phyloP scores from a whole-genome alignment of 2,329 filamentous ascomycete species.

The Calonectria fujianensis region DNA sequence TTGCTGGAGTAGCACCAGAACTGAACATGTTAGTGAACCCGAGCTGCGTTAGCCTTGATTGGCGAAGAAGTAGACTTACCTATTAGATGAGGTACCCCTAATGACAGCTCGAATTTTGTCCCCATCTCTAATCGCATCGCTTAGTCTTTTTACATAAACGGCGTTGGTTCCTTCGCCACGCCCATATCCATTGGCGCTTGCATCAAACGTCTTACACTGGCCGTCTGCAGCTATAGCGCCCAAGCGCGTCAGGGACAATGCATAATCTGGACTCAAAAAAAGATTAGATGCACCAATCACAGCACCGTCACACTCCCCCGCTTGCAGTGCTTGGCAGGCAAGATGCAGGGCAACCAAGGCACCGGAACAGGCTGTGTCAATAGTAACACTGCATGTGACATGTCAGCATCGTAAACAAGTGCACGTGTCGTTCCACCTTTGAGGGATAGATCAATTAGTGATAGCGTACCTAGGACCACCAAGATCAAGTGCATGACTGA shows the following conservation, averaged over 20 bases:
- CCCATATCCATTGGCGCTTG: slow-evolving; percentile 65
- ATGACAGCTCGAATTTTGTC: slow-evolving; percentile 72
- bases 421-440: slow-evolving; percentile 3
- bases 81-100: slow-evolving; percentile 61
- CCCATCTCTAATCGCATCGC: slow-evolving; percentile 70
- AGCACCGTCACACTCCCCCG: slow-evolving; percentile 58
- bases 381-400: slow-evolving; percentile 60
- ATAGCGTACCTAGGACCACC: slow-evolving; percentile 50
- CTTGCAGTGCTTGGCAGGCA: slow-evolving; percentile 58
- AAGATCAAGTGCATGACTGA: slow-evolving; percentile 52
- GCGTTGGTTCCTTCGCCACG: slow-evolving; percentile 74
- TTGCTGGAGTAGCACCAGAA: slow-evolving; percentile 69
- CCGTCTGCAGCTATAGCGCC: slow-evolving; percentile 58
- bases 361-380: slow-evolving; percentile 69
- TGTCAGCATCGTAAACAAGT: slow-evolving; percentile 32
- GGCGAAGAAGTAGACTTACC: slow-evolving; percentile 12
- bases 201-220: slow-evolving; percentile 64
- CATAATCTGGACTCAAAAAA: slow-evolving; percentile 53
- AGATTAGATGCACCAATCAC: slow-evolving; percentile 59
- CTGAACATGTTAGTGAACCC: slow-evolving; percentile 42
- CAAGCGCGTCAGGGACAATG: slow-evolving; percentile 49
- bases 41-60: slow-evolving; percentile 56
- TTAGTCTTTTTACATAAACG: slow-evolving; percentile 72
- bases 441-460: background rate
- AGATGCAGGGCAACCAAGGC: slow-evolving; percentile 65